Evolutionary conservation across 2,329 filamentous ascomycete genomes (phyloP).

Genomic region (Sporothrix luriei): DNA sequence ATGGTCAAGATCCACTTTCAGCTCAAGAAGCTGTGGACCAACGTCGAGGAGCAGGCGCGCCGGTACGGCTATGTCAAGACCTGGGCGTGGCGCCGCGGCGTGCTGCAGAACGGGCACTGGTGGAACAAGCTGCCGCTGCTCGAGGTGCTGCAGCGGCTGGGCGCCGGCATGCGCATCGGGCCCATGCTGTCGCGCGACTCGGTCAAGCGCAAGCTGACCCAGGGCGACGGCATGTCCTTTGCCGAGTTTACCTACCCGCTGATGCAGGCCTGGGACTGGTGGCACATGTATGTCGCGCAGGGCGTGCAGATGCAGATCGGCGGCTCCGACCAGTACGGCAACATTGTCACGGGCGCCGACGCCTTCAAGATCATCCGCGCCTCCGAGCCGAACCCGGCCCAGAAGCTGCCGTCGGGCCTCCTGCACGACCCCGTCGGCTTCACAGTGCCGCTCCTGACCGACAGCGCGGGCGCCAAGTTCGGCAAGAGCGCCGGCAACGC

Average conservation of each 20-base stretch:
- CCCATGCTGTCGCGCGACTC: slow-evolving; percentile 87
- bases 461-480: slow-evolving; percentile 83
- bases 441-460: slow-evolving; percentile 87
- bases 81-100: slow-evolving; percentile 65
- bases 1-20: slow-evolving; percentile 70
- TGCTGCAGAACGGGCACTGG: slow-evolving; percentile 86
- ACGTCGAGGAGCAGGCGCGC: slow-evolving; percentile 67
- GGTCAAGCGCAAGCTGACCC: slow-evolving; percentile 71
- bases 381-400: slow-evolving; percentile 51
- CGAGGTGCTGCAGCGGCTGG: slow-evolving; percentile 75
- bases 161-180: slow-evolving; percentile 73
- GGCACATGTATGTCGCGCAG: slow-evolving; percentile 71
- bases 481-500: slow-evolving; percentile 95
- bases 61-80: slow-evolving; percentile 66
- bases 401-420: slow-evolving; percentile 47
- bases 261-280: slow-evolving; percentile 96
- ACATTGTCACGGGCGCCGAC: slow-evolving; percentile 89
- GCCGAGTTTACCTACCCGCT: slow-evolving; percentile 92
- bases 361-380: slow-evolving; percentile 74
- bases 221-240: slow-evolving; percentile 89
- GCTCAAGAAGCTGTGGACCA: slow-evolving; percentile 70
- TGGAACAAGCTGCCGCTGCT: slow-evolving; percentile 70
- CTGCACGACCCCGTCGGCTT: slow-evolving; percentile 73
- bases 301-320: slow-evolving; percentile 85
- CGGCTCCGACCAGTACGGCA: slow-evolving; percentile 93